phyloP scores from a whole-genome alignment of 495 filamentous ascomycete species.

The Talaromyces borbonicus region DNA sequence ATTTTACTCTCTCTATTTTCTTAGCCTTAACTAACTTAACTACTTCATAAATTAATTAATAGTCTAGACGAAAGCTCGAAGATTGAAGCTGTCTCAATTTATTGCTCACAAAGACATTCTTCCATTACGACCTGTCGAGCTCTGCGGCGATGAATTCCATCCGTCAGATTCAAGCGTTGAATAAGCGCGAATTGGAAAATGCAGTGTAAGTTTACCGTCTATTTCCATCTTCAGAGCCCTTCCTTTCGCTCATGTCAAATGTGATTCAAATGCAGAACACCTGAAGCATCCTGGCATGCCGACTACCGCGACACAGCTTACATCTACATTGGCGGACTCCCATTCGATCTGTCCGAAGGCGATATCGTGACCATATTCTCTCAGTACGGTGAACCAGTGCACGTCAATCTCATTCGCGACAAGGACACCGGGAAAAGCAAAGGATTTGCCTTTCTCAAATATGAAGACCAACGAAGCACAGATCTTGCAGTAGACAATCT shows the following conservation, averaged over 20 bases:
- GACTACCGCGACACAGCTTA: slow-evolving; percentile 97
- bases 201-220: slow-evolving; percentile 48
- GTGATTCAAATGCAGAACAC: slow-evolving; percentile 37
- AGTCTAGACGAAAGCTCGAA: too few relatives aligned
- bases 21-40: neutral
- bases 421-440: slow-evolving; percentile 91
- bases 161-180: slow-evolving; percentile 81
- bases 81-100: too few relatives aligned
- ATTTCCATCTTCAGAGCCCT: slow-evolving; percentile 1
- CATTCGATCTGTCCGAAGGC: slow-evolving; percentile 88
- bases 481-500: slow-evolving; percentile 95
- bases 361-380: slow-evolving; percentile 96
- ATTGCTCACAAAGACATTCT: too few relatives aligned
- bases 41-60: too few relatives aligned
- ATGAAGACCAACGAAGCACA: slow-evolving; percentile 94
- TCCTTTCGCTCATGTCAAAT: slow-evolving; percentile 9
- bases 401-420: slow-evolving; percentile 82
- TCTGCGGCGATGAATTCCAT: slow-evolving; percentile 70
- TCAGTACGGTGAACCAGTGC: slow-evolving; percentile 89
- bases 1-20: neutral
- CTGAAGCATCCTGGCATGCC: slow-evolving; percentile 90
- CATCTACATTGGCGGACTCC: slow-evolving; percentile 90
- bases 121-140: neutral
- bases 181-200: slow-evolving; percentile 90
- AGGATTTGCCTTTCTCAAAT: slow-evolving; percentile 93